phyloP scores from a whole-genome alignment of 257 asterid genomes.

The Nemophila menziesii region DNA sequence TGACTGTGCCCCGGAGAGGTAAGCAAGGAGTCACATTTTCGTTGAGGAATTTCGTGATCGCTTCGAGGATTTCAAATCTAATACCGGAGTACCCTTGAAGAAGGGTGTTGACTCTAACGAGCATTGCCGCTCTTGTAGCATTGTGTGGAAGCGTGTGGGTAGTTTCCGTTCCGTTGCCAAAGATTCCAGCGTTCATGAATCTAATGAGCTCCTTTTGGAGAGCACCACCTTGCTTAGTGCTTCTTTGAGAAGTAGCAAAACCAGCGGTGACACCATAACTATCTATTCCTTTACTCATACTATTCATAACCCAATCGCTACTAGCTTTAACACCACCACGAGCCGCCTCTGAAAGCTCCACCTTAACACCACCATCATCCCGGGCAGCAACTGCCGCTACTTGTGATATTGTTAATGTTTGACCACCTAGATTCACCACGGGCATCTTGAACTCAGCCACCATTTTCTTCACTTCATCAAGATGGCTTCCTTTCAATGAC shows the following conservation, averaged over 20 bases:
- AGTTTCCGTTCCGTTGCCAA: constrained; percentile 31
- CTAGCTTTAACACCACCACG: constrained; percentile 86
- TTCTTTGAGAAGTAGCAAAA: constrained; percentile 70
- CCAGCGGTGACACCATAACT: constrained; percentile 93
- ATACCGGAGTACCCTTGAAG: constrained; percentile 47
- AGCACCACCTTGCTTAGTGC: constrained; percentile 88
- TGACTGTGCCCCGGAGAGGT: constrained; percentile 45
- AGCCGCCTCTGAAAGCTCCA: constrained; percentile 70
- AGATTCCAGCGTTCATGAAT: constrained; percentile 40
- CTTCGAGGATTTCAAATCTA: constrained; percentile 40
- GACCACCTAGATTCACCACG: constrained; percentile 69
- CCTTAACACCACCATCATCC: constrained; percentile 41
- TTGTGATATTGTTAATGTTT: constrained; percentile 58
- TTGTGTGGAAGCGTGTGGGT: constrained; percentile 33
- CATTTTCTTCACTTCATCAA: constrained; percentile 78
- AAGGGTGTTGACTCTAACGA: constrained; percentile 40
- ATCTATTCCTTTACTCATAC: constrained; percentile 76
- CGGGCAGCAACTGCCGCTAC: constrained; percentile 74
- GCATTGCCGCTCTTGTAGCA: constrained; percentile 47
- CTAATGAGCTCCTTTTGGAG: constrained; percentile 84
- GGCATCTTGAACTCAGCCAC: constrained; percentile 74
- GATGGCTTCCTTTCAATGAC: constrained; percentile 65
- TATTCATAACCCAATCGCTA: constrained; percentile 92
- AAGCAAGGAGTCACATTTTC: constrained; percentile 34
- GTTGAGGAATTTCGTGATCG: constrained; percentile 36